Evolutionary conservation across 768 basidiomycete species (phyloP).

Genomic region (Psilocybe cyanescens): DNA sequence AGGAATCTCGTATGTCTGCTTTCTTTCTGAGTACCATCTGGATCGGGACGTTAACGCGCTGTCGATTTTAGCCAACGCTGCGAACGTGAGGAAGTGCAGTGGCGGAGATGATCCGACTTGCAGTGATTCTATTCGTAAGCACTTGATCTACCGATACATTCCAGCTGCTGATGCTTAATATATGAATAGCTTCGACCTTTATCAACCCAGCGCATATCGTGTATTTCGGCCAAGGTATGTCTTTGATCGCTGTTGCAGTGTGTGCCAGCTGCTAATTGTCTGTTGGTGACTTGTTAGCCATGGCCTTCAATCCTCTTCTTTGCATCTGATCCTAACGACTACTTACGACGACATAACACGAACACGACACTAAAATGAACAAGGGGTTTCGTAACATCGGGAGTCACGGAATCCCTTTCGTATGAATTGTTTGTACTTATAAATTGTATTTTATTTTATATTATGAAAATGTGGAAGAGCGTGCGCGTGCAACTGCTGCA

Average conservation of each 20-base stretch:
- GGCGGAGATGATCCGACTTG: slow-evolving; percentile 51
- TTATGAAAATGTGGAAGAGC: too few species aligned
- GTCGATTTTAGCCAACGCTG: slow-evolving; percentile 29
- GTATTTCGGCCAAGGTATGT: slow-evolving; percentile 50
- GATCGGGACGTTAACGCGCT: too few species aligned
- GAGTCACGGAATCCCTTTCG: background rate
- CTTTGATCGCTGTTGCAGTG: background rate
- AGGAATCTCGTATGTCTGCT: slow-evolving; percentile 35
- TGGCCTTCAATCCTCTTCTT: slow-evolving; percentile 22
- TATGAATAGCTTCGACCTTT: slow-evolving; percentile 44
- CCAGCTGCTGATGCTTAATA: background rate
- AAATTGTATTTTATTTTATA: background rate
- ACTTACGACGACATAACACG: background rate
- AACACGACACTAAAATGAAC: too few species aligned
- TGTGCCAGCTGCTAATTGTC: background rate
- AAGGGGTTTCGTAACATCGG: too few species aligned
- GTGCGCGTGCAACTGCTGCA: too few species aligned
- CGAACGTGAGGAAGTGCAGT: slow-evolving; percentile 43
- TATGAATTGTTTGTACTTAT: background rate
- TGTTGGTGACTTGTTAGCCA: slow-evolving; percentile 4
- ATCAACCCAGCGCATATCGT: slow-evolving; percentile 48
- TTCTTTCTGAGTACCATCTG: background rate
- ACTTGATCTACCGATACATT: background rate
- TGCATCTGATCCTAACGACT: slow-evolving; percentile 13
- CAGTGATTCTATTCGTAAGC: slow-evolving; percentile 50